These are phyloP conservation scores for Epichloe sylvatica DNA, from an alignment of 2,329 filamentous ascomycete species.

Conservation along the genomic window DNA sequence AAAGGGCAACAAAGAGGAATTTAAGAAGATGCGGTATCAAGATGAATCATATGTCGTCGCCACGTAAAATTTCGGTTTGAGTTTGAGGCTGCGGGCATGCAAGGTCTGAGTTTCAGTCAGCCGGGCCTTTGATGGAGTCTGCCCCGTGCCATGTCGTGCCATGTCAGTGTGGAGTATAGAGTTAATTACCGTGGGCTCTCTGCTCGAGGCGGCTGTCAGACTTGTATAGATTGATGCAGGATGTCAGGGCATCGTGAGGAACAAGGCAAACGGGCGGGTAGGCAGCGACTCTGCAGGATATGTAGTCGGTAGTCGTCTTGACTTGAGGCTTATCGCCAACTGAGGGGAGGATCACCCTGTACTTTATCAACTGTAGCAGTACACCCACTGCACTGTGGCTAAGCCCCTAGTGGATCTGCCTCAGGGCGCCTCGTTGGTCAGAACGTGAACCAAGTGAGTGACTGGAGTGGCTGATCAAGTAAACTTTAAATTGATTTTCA, in stretches of 20 bases:
- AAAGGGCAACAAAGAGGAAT: no score
- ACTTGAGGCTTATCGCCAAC: neutral
- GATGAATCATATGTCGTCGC: neutral
- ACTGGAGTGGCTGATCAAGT: no score
- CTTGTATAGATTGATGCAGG: neutral
- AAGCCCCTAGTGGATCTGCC: no score
- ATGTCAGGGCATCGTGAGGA: neutral
- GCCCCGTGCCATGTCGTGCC: neutral
- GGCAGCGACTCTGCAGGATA: neutral
- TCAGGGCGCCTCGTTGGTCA: no score
- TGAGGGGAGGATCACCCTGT: neutral
- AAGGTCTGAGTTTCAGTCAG: constrained; percentile 2
- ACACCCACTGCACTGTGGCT: no score
- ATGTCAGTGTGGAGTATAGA: neutral
- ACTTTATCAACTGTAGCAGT: no score
- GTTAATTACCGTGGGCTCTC: neutral
- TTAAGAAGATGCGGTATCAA: neutral
- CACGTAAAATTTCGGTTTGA: neutral
- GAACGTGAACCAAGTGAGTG: no score
- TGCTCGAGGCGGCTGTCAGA: neutral
- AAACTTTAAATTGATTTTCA: no score
- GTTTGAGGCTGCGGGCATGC: neutral
- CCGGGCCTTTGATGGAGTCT: neutral
- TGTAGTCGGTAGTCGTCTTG: neutral
- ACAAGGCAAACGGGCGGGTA: neutral